Percentiles rank a stretch among this genome's conserved stretches.
phyloP scores from a whole-genome alignment of 2,329 filamentous ascomycete genomes.

The Lachnellula subtilissima region DNA sequence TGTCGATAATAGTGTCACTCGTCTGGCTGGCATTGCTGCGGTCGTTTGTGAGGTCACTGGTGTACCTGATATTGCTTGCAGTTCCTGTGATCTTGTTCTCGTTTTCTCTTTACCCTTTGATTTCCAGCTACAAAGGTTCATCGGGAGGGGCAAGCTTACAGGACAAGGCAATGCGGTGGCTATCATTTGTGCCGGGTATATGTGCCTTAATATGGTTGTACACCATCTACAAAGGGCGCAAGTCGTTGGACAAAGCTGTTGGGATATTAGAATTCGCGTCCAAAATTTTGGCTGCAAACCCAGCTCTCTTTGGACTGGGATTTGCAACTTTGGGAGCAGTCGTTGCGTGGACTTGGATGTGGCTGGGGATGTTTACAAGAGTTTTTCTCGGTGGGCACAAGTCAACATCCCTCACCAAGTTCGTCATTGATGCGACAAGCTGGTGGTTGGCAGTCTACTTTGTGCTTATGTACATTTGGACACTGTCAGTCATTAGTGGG shows the following conservation, averaged over 20 bases:
- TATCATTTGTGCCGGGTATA: constrained; percentile 69
- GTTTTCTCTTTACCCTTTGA: constrained; percentile 86
- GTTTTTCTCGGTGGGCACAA: constrained; percentile 92
- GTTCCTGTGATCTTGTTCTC: constrained; percentile 83
- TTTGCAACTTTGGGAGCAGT: constrained; percentile 70
- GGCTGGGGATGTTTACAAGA: constrained; percentile 94
- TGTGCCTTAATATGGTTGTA: constrained; percentile 77
- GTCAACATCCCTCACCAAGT: constrained; percentile 54
- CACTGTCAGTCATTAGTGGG: constrained; percentile 77
- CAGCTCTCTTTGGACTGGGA: constrained; percentile 77
- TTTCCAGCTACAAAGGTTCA: constrained; percentile 78
- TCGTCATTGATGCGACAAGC: constrained; percentile 79
- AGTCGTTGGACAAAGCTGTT: constrained; percentile 76
- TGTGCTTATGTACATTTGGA: constrained; percentile 93
- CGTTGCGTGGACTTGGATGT: constrained; percentile 89
- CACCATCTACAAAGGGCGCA: constrained; percentile 73
- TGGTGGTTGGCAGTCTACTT: constrained; percentile 97
- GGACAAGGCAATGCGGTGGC: constrained; percentile 83
- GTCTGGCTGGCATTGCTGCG: constrained; percentile 85
- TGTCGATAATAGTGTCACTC: constrained; percentile 82
- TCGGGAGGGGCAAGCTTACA: constrained; percentile 75
- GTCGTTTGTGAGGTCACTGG: constrained; percentile 81
- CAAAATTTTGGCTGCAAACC: constrained; percentile 78
- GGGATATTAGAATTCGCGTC: constrained; percentile 90
- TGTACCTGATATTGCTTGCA: constrained; percentile 73